Conservation (phyloP, 495 filamentous ascomycete species). For the Friedmanniomyces simplex region DNA sequence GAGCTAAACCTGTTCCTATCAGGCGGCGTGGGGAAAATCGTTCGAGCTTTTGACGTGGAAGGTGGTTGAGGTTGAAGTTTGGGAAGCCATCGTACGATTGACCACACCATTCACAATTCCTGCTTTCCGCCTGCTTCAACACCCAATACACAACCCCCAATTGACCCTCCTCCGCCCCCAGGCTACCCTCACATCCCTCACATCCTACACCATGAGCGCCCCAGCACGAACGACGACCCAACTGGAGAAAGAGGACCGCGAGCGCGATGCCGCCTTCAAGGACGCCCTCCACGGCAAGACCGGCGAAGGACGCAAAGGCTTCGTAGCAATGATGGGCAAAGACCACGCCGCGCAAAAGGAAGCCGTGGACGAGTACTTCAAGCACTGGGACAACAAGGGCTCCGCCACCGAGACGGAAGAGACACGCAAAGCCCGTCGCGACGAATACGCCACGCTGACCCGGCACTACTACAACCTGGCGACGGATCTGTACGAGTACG, state of each 20-base stretch:
- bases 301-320: conserved; percentile 56
- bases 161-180: too few relatives aligned
- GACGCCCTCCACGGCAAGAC: conserved; percentile 85
- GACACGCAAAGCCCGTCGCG: conserved; percentile 68
- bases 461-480: conserved; percentile 98
- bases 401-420: conserved; percentile 73
- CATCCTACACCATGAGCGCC: conserved; percentile 3
- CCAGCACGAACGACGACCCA: conserved; percentile 64
- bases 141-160: too few relatives aligned
- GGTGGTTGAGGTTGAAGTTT: not conserved
- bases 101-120: too few relatives aligned
- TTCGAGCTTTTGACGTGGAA: not conserved
- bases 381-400: conserved; percentile 95
- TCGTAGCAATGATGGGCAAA: conserved; percentile 78
- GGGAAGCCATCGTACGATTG: not conserved
- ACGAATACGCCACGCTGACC: conserved; percentile 90
- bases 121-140: too few relatives aligned
- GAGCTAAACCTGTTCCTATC: not conserved
- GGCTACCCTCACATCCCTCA: not conserved
- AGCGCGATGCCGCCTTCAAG: conserved; percentile 89
- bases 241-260: conserved; percentile 77
- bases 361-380: conserved; percentile 96
- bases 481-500: conserved; percentile 95
- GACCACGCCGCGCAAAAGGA: conserved; percentile 71
- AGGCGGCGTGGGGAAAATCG: too few relatives aligned